phyloP scores from a whole-genome alignment of 2,329 filamentous ascomycete species.

The Talaromyces sp. region DNA sequence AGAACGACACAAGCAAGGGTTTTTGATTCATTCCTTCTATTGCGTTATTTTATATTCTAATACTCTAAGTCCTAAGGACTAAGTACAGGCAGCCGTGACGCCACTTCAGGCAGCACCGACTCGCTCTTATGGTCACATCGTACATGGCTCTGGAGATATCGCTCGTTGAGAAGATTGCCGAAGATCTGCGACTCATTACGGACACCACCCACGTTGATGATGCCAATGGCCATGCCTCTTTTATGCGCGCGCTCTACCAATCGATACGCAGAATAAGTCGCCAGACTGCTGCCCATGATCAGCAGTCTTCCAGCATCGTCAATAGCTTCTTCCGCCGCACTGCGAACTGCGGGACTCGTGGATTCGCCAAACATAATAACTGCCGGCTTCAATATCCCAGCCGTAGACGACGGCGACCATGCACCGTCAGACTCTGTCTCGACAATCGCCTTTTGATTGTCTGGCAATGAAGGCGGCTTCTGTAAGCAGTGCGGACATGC shows the following conservation, averaged over 20 bases:
- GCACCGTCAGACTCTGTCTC: constrained; percentile 77
- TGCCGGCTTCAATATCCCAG: constrained; percentile 83
- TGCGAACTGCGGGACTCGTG: constrained; percentile 67
- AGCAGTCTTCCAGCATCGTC: constrained; percentile 72
- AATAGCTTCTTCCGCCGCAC: constrained; percentile 73
- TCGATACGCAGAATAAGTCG: constrained; percentile 93
- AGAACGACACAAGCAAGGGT: not conserved
- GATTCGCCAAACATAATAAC: constrained; percentile 97
- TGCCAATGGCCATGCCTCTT: constrained; percentile 76
- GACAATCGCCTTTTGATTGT: constrained; percentile 55
- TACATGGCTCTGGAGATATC: constrained; percentile 30
- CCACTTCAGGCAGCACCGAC: constrained; percentile 41
- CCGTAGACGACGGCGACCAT: constrained; percentile 63
- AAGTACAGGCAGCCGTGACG: constrained; percentile 24
- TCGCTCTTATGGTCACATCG: constrained; percentile 45
- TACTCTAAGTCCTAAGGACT: not conserved
- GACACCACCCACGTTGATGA: constrained; percentile 68
- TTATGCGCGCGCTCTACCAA: constrained; percentile 80
- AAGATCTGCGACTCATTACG: constrained; percentile 46
- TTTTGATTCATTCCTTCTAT: not conserved
- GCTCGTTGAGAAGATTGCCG: constrained; percentile 26
- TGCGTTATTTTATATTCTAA: not conserved
- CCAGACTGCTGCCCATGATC: constrained; percentile 82
- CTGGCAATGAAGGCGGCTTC: constrained; percentile 54
- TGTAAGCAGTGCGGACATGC: constrained; percentile 77